These are phyloP conservation scores for Cadophora malorum DNA, from an alignment of 2,329 filamentous ascomycete genomes.

Conservation along the genomic window DNA sequence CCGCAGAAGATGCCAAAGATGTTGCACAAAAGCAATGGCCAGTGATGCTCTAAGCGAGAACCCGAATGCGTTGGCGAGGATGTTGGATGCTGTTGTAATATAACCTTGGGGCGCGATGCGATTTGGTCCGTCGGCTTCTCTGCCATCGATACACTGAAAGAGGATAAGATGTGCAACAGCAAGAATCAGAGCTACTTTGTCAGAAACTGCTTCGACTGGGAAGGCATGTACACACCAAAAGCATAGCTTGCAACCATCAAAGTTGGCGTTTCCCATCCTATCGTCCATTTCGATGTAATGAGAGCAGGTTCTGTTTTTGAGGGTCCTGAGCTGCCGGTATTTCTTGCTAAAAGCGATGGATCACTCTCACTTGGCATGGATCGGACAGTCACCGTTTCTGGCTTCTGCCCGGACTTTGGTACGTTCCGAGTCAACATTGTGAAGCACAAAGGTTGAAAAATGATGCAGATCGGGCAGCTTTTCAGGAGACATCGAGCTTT, in stretches of 20 bases:
- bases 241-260: slow-evolving; percentile 33
- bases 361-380: background rate
- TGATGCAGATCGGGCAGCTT: background rate
- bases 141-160: slow-evolving; percentile 36
- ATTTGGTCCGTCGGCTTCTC: slow-evolving; percentile 34
- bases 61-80: slow-evolving; percentile 38
- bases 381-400: background rate
- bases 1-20: slow-evolving; percentile 38
- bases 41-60: slow-evolving; percentile 29
- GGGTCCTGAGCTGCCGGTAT: slow-evolving; percentile 12
- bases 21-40: slow-evolving; percentile 32
- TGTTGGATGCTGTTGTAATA: slow-evolving; percentile 37
- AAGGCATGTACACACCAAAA: slow-evolving; percentile 22
- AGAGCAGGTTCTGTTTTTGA: slow-evolving; percentile 28
- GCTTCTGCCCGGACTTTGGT: background rate
- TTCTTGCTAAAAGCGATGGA: background rate
- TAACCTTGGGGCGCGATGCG: slow-evolving; percentile 34
- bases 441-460: background rate
- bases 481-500: background rate
- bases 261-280: slow-evolving; percentile 38
- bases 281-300: slow-evolving; percentile 35
- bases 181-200: too few species aligned
- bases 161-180: slow-evolving; percentile 32
- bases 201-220: too few species aligned
- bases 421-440: background rate